Evolutionary conservation across 352 stramenopile species (phyloP).

Genomic region (Phytopythium boreale): DNA sequence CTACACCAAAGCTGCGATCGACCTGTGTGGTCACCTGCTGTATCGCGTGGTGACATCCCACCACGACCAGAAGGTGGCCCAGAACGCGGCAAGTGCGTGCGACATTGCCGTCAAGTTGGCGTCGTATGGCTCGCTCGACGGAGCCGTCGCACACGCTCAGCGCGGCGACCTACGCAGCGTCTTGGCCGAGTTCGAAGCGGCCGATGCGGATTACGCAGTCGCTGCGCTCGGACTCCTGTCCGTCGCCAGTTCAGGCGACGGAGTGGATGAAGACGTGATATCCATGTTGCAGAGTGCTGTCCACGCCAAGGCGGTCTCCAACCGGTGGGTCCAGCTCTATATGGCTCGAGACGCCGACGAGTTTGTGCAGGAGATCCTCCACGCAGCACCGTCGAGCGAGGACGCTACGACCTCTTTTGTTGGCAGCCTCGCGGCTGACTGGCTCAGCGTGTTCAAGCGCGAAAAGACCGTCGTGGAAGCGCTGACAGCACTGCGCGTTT

Average conservation of each 20-base stretch:
- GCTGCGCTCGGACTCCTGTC: slow-evolving; percentile 13
- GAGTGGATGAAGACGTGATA: background rate
- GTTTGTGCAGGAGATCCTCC: slow-evolving; percentile 32
- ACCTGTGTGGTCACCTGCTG: slow-evolving; percentile 38
- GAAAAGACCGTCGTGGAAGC: slow-evolving; percentile 39
- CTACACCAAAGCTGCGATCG: slow-evolving; percentile 25
- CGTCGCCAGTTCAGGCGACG: slow-evolving; percentile 1
- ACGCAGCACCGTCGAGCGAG: slow-evolving; percentile 1
- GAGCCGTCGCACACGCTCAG: slow-evolving; percentile 39
- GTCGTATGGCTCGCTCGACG: slow-evolving; percentile 16
- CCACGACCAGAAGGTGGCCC: slow-evolving; percentile 30
- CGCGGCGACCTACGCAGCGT: slow-evolving; percentile 56
- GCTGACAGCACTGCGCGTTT: slow-evolving; percentile 34
- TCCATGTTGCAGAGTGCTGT: slow-evolving; percentile 19
- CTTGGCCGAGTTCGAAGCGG: slow-evolving; percentile 31
- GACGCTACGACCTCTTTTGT: background rate
- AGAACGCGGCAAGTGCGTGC: slow-evolving; percentile 37
- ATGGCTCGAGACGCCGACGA: slow-evolving; percentile 36
- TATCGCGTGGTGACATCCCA: slow-evolving; percentile 38
- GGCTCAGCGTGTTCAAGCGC: slow-evolving; percentile 41
- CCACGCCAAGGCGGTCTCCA: slow-evolving; percentile 38
- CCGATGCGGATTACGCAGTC: slow-evolving; percentile 41
- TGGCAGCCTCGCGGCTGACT: slow-evolving; percentile 25
- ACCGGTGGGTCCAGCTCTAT: slow-evolving; percentile 56
- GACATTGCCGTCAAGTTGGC: slow-evolving; percentile 42